Evolutionary conservation across 2,329 filamentous ascomycete genomes (phyloP).

Genomic region (Sclerotinia borealis): DNA sequence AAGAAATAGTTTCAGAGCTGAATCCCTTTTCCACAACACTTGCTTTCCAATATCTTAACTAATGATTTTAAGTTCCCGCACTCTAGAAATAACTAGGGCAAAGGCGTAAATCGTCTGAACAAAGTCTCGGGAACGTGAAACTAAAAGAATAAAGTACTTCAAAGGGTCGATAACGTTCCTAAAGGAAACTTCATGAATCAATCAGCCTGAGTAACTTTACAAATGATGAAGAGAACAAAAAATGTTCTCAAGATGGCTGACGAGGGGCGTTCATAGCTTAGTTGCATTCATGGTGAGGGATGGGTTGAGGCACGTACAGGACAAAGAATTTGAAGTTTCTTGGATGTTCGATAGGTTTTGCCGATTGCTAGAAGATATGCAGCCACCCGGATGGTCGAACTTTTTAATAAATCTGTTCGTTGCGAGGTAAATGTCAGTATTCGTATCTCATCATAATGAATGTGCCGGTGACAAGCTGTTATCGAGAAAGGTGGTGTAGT

Average conservation of each 20-base stretch:
- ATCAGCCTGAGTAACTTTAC: slow-evolving; percentile 5
- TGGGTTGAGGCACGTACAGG: slow-evolving; percentile 23
- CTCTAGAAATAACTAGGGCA: slow-evolving; percentile 7
- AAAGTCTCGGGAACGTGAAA: slow-evolving; percentile 31
- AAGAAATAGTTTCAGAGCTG: slow-evolving; percentile 8
- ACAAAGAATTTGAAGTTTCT: slow-evolving; percentile 26
- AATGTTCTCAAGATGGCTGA: slow-evolving; percentile 5
- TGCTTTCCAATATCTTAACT: slow-evolving; percentile 8
- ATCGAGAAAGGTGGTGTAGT: slow-evolving; percentile 12
- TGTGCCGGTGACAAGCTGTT: slow-evolving; percentile 23
- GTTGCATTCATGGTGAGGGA: slow-evolving; percentile 14
- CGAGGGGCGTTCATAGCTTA: slow-evolving; percentile 8
- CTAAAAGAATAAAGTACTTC: slow-evolving; percentile 26
- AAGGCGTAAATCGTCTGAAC: slow-evolving; percentile 18
- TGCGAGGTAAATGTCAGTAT: slow-evolving; percentile 10
- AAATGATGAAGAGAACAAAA: neutral
- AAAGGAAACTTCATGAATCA: slow-evolving; percentile 1
- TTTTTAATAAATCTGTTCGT: slow-evolving; percentile 27
- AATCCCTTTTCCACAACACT: slow-evolving; percentile 3
- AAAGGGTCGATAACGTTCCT: slow-evolving; percentile 4
- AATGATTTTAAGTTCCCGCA: slow-evolving; percentile 5
- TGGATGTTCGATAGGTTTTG: slow-evolving; percentile 22
- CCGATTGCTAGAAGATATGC: slow-evolving; percentile 29
- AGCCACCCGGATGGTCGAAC: slow-evolving; percentile 27
- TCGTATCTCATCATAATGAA: slow-evolving; percentile 26